phyloP scores from a whole-genome alignment of 2,329 filamentous ascomycete species.

The Alternaria sp. region DNA sequence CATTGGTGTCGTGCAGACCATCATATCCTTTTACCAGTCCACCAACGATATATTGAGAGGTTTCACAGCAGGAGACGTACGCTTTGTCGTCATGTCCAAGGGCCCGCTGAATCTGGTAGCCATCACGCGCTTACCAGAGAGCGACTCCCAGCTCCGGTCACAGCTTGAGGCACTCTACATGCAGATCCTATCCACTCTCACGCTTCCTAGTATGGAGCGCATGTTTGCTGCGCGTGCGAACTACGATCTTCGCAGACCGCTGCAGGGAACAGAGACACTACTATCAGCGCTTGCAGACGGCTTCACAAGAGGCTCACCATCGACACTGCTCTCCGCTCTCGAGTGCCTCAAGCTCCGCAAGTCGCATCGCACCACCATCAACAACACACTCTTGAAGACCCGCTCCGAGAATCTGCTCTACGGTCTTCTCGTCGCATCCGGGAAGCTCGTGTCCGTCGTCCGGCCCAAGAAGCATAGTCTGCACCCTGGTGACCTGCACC shows the following conservation, averaged over 20 bases:
- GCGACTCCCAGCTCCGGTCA: conserved; percentile 81
- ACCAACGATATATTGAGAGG: conserved; percentile 77
- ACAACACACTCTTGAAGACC: conserved; percentile 82
- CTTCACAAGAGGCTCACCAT: conserved; percentile 91
- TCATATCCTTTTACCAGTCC: conserved; percentile 94
- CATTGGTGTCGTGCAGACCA: conserved; percentile 93
- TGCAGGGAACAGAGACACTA: conserved; percentile 89
- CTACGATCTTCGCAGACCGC: conserved; percentile 86
- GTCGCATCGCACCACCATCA: conserved; percentile 82
- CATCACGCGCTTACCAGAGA: conserved; percentile 91
- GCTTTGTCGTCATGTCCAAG: conserved; percentile 84
- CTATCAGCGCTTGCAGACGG: conserved; percentile 92
- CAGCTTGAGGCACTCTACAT: conserved; percentile 96
- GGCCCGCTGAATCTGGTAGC: conserved; percentile 92
- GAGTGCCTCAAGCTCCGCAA: conserved; percentile 95
- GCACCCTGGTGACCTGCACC: conserved; percentile 91
- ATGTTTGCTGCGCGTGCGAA: conserved; percentile 91
- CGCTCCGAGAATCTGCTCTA: conserved; percentile 83
- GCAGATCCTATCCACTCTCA: conserved; percentile 96
- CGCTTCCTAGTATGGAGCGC: conserved; percentile 81
- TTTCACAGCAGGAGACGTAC: conserved; percentile 85
- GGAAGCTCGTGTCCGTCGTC: conserved; percentile 91
- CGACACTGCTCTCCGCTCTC: conserved; percentile 83
- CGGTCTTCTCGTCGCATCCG: conserved; percentile 89
- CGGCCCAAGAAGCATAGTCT: conserved; percentile 93